Evolutionary conservation across 1,284 basidiomycete species (phyloP).

Genomic region (Tylopilus orsonianus): DNA sequence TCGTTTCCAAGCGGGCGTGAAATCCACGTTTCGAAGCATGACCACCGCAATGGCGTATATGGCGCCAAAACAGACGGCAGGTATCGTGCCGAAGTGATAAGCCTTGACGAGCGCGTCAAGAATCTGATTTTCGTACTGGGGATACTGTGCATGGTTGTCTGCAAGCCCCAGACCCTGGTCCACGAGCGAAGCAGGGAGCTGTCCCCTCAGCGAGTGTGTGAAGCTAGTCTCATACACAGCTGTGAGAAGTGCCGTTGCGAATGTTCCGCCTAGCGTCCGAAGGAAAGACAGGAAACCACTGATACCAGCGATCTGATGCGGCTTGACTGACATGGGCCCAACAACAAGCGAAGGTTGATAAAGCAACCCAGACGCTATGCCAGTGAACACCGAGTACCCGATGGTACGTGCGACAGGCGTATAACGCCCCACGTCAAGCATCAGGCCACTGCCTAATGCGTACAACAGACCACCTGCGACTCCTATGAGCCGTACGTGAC

Average conservation of each 20-base stretch:
- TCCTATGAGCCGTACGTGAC: conserved; percentile 32
- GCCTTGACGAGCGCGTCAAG: conserved; percentile 33
- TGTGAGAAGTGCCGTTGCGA: conserved; percentile 37
- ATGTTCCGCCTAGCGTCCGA: conserved; percentile 35
- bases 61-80: conserved; percentile 34
- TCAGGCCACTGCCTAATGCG: conserved; percentile 32
- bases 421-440: conserved; percentile 31
- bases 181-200: conserved; percentile 30
- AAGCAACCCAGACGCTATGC: conserved; percentile 32
- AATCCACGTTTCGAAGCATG: conserved; percentile 35
- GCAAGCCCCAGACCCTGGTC: conserved; percentile 32
- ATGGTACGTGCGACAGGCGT: conserved; percentile 30
- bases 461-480: conserved; percentile 31
- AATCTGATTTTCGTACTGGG: conserved; percentile 34
- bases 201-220: conserved; percentile 29
- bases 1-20: conserved; percentile 35
- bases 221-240: conserved; percentile 34
- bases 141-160: conserved; percentile 30
- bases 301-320: conserved; percentile 35
- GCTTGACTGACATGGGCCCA: conserved; percentile 36
- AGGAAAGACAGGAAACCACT: conserved; percentile 38
- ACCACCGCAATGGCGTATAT: conserved; percentile 34
- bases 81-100: conserved; percentile 35
- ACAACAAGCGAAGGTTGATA: conserved; percentile 38
- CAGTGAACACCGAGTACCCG: conserved; percentile 34